Evolutionary conservation across 2,329 filamentous ascomycete genomes (phyloP).

Genomic region (Nothopassalora personata): DNA sequence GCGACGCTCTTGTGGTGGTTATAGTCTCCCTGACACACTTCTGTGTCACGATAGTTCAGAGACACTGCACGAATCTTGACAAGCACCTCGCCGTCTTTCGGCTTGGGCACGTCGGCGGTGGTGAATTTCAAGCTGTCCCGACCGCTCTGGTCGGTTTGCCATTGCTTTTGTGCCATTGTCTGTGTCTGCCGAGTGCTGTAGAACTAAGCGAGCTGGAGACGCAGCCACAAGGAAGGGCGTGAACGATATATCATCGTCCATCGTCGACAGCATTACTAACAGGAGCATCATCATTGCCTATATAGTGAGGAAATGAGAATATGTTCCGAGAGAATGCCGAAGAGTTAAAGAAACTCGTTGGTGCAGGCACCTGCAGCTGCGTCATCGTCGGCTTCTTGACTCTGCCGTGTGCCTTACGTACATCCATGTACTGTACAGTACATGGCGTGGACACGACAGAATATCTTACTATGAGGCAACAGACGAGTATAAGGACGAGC

Average conservation of each 20-base stretch:
- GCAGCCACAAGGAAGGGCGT: not conserved
- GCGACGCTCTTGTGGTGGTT: conserved; percentile 56
- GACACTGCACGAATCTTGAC: conserved; percentile 50
- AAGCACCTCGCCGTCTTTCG: conserved; percentile 43
- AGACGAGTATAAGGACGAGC: not conserved
- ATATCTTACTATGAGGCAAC: not conserved
- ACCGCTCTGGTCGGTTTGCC: conserved; percentile 41
- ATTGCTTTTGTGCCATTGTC: conserved; percentile 18
- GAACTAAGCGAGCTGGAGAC: not conserved
- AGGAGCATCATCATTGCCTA: not conserved
- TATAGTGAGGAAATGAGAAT: not conserved
- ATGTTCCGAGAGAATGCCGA: not conserved
- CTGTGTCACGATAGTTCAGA: conserved; percentile 51
- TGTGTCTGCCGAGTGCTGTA: not conserved
- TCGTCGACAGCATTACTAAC: not conserved
- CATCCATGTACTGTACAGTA: not conserved
- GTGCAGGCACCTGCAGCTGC: not conserved
- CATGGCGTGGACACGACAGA: not conserved
- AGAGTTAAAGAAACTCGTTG: not conserved
- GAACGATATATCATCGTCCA: not conserved
- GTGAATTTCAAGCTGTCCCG: conserved; percentile 37
- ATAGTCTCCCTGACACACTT: conserved; percentile 61
- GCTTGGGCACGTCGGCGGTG: conserved; percentile 32
- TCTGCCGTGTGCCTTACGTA: not conserved
- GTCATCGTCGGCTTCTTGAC: no score